Percentiles rank a stretch among this genome's conserved stretches.
These are phyloP conservation scores for Cetradonia linearis DNA, from an alignment of 495 filamentous ascomycete species.

Conservation along the genomic window DNA sequence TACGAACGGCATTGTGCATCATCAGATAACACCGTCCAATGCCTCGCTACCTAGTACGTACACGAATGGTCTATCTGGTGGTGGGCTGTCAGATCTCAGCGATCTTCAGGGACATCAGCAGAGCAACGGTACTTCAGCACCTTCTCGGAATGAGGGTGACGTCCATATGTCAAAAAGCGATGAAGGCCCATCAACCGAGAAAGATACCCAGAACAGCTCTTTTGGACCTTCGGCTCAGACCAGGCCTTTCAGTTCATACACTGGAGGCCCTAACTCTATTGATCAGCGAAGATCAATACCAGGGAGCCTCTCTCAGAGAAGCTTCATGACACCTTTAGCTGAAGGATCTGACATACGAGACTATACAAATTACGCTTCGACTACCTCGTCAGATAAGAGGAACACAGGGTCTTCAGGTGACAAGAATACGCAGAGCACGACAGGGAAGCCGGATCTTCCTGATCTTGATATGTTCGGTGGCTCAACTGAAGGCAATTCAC, in stretches of 20 bases:
- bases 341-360: constrained; percentile 65
- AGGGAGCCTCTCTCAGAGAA: constrained; percentile 52
- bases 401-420: constrained; percentile 41
- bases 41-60: constrained; percentile 42
- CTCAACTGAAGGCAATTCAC: constrained; percentile 31
- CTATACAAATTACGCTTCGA: constrained; percentile 77
- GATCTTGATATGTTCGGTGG: constrained; percentile 28
- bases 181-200: constrained; percentile 31
- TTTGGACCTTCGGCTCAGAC: constrained; percentile 46
- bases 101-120: constrained; percentile 34
- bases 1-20: constrained; percentile 31
- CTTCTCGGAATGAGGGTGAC: constrained; percentile 52
- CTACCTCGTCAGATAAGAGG: constrained; percentile 72
- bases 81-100: constrained; percentile 38
- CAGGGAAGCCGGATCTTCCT: constrained; percentile 36
- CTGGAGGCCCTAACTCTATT: constrained; percentile 27
- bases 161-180: constrained; percentile 42
- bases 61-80: constrained; percentile 41
- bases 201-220: constrained; percentile 39
- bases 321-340: constrained; percentile 62
- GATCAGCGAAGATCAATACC: constrained; percentile 22
- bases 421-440: constrained; percentile 38
- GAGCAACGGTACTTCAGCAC: constrained; percentile 60
- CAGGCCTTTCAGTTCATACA: constrained; percentile 39
- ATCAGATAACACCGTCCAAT: constrained; percentile 40